Evolutionary conservation across 306 rosid genomes (phyloP), one percentile per base, ranked within the genome.

Genomic region (Medicago truncatula): DNA sequence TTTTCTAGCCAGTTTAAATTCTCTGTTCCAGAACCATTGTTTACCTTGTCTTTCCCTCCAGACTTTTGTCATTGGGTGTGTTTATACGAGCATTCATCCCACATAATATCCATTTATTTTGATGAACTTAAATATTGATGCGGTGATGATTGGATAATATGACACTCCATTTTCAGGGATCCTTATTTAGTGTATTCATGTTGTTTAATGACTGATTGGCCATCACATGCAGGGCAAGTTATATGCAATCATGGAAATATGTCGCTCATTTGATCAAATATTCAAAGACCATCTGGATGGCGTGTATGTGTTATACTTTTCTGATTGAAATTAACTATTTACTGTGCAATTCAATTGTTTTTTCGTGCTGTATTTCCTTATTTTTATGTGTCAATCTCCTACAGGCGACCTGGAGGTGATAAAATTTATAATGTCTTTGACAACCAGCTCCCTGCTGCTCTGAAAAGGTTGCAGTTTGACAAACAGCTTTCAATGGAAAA

Each of bases 221-320:
- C 60, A 56, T 58, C 47, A 43, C 76, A n/a, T 86, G 88, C 96
- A 94, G 98, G 98, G 98, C 21, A 94, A 91, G 80, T 76, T 94
- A 75, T 90, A 91, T 61, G 80, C 91, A 69, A 88, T 94, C 82
- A 87, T 91, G 98, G 98, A 94, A 82, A 94, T 94, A 79, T 88
- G 97, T 79, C 94, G 96, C 47, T 64, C 87, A 57, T 94, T 94
- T 68, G 98, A 94, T 81, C 93, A 88, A 73, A 94, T 83, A 82
- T 91, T 88, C 87, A 94, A 91, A 79, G 98, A 94, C 76, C 98
- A 91, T 83, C 98, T 94, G 59, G 98, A 94, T 88, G 98, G 98
- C 70, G 90, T 91, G 98, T 94, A 86, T 25, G 98, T 82, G 44
- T 54, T 69, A 21, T 41, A 28, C 41, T 78, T 80, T 40, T 17